Evolutionary conservation across 129 eudicot genomes (phyloP).

Genomic region (Chrysanthemum seticuspe): DNA sequence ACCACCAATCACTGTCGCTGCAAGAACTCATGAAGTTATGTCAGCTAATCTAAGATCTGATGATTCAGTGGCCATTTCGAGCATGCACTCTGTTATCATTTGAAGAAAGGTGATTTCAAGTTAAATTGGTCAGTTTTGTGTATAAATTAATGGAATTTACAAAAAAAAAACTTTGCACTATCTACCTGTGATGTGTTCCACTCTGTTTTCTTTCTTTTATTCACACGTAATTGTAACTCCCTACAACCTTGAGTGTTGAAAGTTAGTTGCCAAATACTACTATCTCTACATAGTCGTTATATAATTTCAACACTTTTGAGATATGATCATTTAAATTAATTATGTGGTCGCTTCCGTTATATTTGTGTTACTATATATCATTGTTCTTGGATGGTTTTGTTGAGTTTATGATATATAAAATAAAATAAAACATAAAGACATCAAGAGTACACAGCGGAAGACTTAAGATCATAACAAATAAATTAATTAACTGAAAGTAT

Average conservation of each 20-base stretch:
- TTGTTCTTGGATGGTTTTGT: no score
- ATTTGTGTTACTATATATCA: no score
- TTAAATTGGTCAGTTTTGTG: slow-evolving; percentile 5
- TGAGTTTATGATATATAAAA: no score
- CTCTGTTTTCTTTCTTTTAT: neutral
- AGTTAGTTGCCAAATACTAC: neutral
- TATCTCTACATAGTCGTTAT: neutral
- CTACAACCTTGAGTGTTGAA: neutral
- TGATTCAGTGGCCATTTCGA: slow-evolving; percentile 44
- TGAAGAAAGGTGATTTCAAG: slow-evolving; percentile 74
- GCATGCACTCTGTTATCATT: slow-evolving; percentile 77
- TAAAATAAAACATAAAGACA: no score
- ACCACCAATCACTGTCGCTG: slow-evolving; percentile 95
- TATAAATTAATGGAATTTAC: neutral
- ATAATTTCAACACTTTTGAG: neutral
- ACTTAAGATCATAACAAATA: no score
- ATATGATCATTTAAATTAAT: no score
- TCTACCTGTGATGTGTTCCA: neutral
- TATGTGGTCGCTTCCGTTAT: no score
- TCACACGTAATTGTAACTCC: neutral
- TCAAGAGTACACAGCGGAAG: no score
- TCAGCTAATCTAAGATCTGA: slow-evolving; percentile 52
- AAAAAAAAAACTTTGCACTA: neutral
- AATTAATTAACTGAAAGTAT: no score
- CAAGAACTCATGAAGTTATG: slow-evolving; percentile 75